Evolutionary conservation across 2,329 filamentous ascomycete species (phyloP).

Genomic region (Sarocladiaceae sp.): DNA sequence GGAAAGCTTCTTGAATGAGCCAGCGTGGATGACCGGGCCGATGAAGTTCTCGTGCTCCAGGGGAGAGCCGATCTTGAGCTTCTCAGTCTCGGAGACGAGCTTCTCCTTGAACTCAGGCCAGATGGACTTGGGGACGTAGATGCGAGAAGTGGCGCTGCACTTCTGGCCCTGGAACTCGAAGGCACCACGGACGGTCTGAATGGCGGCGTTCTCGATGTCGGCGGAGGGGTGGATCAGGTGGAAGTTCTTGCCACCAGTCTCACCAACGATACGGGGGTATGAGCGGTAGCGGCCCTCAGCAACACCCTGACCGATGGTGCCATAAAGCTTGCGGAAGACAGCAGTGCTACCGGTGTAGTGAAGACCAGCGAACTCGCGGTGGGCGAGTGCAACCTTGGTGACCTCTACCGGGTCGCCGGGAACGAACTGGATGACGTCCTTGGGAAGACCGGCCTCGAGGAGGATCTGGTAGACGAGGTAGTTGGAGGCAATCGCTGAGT

Average conservation of each 20-base stretch:
- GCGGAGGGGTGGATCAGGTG: conserved; percentile 76
- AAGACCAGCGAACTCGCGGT: conserved; percentile 81
- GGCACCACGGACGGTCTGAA: conserved; percentile 79
- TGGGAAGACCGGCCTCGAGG: conserved; percentile 83
- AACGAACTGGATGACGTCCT: conserved; percentile 88
- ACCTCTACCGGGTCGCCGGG: conserved; percentile 83
- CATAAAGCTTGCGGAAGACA: conserved; percentile 86
- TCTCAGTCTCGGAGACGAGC: conserved; percentile 63
- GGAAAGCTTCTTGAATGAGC: conserved; percentile 75
- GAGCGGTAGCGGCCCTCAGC: conserved; percentile 76
- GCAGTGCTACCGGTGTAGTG: conserved; percentile 93
- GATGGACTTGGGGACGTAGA: conserved; percentile 72
- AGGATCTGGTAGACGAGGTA: conserved; percentile 89
- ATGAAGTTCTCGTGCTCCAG: conserved; percentile 73
- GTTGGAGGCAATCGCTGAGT: conserved; percentile 82
- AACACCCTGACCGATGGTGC: conserved; percentile 76
- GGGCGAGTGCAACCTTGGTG: conserved; percentile 70
- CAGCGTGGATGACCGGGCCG: conserved; percentile 80
- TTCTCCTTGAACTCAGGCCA: conserved; percentile 68
- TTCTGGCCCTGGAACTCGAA: conserved; percentile 93
- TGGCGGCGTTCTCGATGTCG: conserved; percentile 72
- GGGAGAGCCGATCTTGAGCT: conserved; percentile 67
- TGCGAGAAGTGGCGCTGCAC: conserved; percentile 78
- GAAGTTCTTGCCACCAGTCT: conserved; percentile 94
- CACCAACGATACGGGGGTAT: conserved; percentile 85